Evolutionary conservation across 768 basidiomycete genomes (phyloP), one percentile per base, ranked within the genome.

Genomic region (Panaeolus papilionaceus): DNA sequence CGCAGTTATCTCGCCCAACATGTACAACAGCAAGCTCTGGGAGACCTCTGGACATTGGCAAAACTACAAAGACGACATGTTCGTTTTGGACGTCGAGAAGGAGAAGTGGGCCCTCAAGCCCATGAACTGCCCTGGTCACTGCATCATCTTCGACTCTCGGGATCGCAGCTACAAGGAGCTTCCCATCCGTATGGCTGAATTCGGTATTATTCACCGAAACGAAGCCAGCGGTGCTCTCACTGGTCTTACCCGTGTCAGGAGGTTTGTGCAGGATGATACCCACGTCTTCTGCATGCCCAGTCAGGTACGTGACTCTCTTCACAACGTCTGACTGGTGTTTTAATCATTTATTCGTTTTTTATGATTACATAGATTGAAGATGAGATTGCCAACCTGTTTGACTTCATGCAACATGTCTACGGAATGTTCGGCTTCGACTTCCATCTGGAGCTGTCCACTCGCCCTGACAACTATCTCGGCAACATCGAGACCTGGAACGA

Each of bases 51-150:
- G 98, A 2, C 98, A 98, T 77, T 98, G 93, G 97, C 88, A 94
- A 74, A 97, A 99, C 77, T 99, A 98, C 84, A 90, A 92, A 77
- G 96, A 99, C 64, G 96, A 95, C 80, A 99, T 99, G 98, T 99
- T 99, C 82, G 78, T 85, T 54, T 89, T 99, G 67, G 93, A 96
- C 66, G 81, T 98, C 66, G 98, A 99, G 80, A 98, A 99, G 82
- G 96, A 98, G 81, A 88, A 88, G 75, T 99, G 95, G 89, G 97
- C 87, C 0, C 85, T 99, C 67, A 98, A 99, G 81, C 98, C 98
- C 20, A 99, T 99, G 98, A 99, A 99, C 79, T 99, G 98, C 82
- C 98, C 94, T 0, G 96, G 96, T 5, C 98, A 99, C 77, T 96
- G 94, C 78, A 79, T 99, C 62, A 94, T 99, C 72, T 99, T 99